phyloP scores from a whole-genome alignment of 768 basidiomycete species.

The Mycena floridula region DNA sequence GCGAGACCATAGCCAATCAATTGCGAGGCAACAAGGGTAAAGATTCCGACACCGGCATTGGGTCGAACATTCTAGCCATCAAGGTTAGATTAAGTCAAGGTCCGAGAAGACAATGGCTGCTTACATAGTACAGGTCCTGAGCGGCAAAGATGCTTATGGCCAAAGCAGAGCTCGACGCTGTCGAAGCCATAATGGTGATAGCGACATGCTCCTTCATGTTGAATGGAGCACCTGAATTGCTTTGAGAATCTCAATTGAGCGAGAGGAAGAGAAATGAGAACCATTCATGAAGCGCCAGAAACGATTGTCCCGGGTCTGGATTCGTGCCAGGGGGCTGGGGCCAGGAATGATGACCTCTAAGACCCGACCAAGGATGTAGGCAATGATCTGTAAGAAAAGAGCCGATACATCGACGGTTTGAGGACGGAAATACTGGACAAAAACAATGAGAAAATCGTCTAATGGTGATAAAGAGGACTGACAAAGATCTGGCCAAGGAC shows the following conservation, averaged over 20 bases:
- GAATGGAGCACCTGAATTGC: constrained; percentile 1
- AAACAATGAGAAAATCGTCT: background rate
- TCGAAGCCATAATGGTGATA: constrained; percentile 50
- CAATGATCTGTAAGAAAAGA: constrained; percentile 38
- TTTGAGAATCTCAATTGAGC: background rate
- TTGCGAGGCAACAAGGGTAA: constrained; percentile 31
- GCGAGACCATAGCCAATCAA: constrained; percentile 33
- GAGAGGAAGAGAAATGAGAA: constrained; percentile 43
- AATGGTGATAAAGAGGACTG: constrained; percentile 9
- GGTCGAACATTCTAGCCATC: constrained; percentile 28
- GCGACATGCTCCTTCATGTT: constrained; percentile 45
- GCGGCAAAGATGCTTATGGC: constrained; percentile 51
- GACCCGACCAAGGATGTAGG: constrained; percentile 37
- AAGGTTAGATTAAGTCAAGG: too few relatives aligned
- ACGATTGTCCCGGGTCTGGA: constrained; percentile 20
- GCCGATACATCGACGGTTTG: constrained; percentile 23
- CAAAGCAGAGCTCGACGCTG: constrained; percentile 42
- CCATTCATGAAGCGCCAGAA: constrained; percentile 45
- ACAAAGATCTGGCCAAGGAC: constrained; percentile 47
- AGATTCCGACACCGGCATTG: constrained; percentile 33
- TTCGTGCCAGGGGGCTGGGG: constrained; percentile 13
- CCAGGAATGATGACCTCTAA: constrained; percentile 25
- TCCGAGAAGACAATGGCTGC: too few relatives aligned
- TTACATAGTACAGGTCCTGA: constrained; percentile 49
- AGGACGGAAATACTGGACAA: constrained; percentile 35